Conservation (phyloP, 441 rosid species). For the Bruguiera hainesii region DNA sequence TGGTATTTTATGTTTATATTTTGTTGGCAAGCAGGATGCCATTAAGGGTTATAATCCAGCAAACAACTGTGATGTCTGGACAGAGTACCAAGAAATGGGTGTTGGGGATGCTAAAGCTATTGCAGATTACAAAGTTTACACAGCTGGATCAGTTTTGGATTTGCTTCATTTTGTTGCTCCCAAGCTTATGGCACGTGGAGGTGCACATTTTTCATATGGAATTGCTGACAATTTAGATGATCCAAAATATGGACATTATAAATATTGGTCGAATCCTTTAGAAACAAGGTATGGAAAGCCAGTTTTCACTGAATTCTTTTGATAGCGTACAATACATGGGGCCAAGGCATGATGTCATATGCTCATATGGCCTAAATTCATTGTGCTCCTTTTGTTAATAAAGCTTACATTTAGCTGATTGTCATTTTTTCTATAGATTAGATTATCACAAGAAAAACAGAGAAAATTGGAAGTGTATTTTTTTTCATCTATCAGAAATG, state of each 20-base stretch:
- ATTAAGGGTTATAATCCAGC: constrained; percentile 2
- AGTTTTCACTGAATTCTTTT: neutral
- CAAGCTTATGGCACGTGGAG: constrained; percentile 53
- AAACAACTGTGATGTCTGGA: constrained; percentile 36
- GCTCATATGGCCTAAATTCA: too few species aligned
- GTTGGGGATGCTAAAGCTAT: constrained; percentile 31
- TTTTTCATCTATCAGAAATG: too few species aligned
- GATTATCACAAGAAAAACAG: too few species aligned
- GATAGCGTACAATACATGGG: neutral
- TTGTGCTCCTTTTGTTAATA: too few species aligned
- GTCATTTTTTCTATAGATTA: too few species aligned
- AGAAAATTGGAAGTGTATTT: too few species aligned
- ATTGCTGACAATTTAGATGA: constrained; percentile 58
- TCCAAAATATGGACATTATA: constrained; percentile 52
- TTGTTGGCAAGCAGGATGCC: constrained; percentile 5
- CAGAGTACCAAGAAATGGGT: constrained; percentile 53
- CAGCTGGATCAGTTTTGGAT: constrained; percentile 40
- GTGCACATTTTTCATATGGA: constrained; percentile 66
- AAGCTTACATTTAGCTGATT: too few species aligned
- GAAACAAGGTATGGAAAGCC: constrained; percentile 44
- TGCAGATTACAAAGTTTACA: constrained; percentile 49
- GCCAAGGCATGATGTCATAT: too few species aligned
- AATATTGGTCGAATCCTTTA: constrained; percentile 71
- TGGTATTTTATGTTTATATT: neutral
- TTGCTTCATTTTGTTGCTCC: constrained; percentile 57